These are phyloP conservation scores for Alternaria sp. DNA, from an alignment of 2,329 filamentous ascomycete genomes.

Conservation along the genomic window DNA sequence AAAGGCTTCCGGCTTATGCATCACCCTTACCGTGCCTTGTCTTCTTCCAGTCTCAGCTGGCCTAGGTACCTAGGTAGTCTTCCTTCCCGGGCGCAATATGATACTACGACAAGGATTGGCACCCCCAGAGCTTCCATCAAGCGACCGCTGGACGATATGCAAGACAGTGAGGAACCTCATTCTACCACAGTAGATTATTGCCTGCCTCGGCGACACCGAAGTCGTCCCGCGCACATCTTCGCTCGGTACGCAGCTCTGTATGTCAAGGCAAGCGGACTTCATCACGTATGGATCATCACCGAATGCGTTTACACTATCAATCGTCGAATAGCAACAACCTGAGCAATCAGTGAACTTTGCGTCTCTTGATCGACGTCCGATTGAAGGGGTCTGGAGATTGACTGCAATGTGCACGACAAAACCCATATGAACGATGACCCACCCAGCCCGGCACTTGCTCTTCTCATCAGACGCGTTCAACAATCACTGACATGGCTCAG, in stretches of 20 bases:
- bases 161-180: too few relatives aligned
- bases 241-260: not conserved
- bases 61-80: too few relatives aligned
- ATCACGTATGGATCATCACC: not conserved
- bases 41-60: too few relatives aligned
- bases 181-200: not conserved
- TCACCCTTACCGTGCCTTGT: not conserved
- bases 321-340: not conserved
- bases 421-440: conserved; percentile 10
- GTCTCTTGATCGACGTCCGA: not conserved
- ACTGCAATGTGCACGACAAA: conserved; percentile 2
- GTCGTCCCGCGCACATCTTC: not conserved
- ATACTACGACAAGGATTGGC: not conserved
- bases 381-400: conserved; percentile 2
- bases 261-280: not conserved
- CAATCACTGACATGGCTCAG: not conserved
- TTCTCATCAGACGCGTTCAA: not conserved
- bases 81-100: not conserved
- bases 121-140: not conserved
- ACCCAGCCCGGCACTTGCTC: conserved; percentile 12
- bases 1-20: not conserved
- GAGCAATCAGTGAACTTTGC: not conserved
- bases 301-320: not conserved
- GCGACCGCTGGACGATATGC: too few relatives aligned
- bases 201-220: not conserved